phyloP scores from a whole-genome alignment of 2,329 filamentous ascomycete species.

The Botrytis sinoallii region DNA sequence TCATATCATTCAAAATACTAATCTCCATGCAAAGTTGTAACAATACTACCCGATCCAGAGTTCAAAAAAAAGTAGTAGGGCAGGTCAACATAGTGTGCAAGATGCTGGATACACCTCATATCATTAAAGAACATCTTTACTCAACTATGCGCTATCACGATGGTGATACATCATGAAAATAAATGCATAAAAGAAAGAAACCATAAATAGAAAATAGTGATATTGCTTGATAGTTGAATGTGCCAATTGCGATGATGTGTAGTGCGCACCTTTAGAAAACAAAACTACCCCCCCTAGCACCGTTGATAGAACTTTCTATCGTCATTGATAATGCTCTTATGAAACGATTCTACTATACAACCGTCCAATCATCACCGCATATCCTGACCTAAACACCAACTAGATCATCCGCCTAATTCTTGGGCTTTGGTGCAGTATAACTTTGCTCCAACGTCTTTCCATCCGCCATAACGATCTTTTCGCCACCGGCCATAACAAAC shows the following conservation, averaged over 20 bases:
- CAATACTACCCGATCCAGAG: no score
- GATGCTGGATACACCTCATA: neutral
- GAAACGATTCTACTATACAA: neutral
- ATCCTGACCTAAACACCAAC: neutral
- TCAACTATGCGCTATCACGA: no score
- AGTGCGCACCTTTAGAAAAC: neutral
- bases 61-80: neutral
- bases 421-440: neutral
- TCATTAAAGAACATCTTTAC: neutral
- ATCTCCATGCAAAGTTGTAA: no score
- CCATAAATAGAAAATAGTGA: no score
- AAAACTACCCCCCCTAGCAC: neutral
- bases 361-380: neutral
- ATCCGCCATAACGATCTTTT: slow-evolving; percentile 41
- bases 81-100: neutral
- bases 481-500: slow-evolving; percentile 42
- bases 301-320: neutral
- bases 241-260: neutral
- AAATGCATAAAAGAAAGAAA: no score
- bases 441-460: slow-evolving; percentile 39
- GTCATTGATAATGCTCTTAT: neutral
- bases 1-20: neutral
- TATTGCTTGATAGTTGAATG: neutral
- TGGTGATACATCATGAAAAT: no score
- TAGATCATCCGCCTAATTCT: neutral